Conservation (phyloP, 345 rosid species). For the Turritis glabra region DNA sequence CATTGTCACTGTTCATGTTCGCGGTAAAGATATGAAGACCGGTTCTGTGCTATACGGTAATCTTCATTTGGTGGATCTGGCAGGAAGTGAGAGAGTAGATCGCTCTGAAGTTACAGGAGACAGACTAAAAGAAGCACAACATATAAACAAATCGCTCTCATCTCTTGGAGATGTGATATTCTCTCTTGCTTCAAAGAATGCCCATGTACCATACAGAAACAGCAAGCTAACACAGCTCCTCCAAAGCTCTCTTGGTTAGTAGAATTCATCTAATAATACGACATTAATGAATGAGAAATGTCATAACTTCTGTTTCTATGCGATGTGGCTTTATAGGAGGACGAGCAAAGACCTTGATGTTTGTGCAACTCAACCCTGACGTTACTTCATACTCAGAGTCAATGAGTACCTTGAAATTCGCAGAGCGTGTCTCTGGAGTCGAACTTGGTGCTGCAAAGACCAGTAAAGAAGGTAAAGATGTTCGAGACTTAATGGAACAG, state of each 20-base stretch:
- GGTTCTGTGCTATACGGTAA: slow-evolving; percentile 60
- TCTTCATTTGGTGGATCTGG: slow-evolving; percentile 94
- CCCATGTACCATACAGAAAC: slow-evolving; percentile 92
- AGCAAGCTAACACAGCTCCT: slow-evolving; percentile 99
- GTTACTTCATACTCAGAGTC: slow-evolving; percentile 69
- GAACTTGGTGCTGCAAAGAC: slow-evolving; percentile 94
- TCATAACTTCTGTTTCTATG: background rate
- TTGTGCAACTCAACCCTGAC: slow-evolving; percentile 97
- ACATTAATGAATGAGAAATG: background rate
- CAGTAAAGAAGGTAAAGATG: slow-evolving; percentile 84
- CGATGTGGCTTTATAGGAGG: slow-evolving; percentile 58
- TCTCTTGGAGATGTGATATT: slow-evolving; percentile 96
- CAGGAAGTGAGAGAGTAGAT: slow-evolving; percentile 98
- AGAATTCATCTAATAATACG: background rate
- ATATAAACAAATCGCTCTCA: slow-evolving; percentile 91
- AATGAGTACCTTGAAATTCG: slow-evolving; percentile 88
- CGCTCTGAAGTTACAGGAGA: slow-evolving; percentile 91
- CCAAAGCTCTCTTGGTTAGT: slow-evolving; percentile 73
- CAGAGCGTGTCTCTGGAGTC: slow-evolving; percentile 93
- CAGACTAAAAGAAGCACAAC: slow-evolving; percentile 90
- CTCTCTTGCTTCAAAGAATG: slow-evolving; percentile 78
- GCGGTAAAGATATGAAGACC: slow-evolving; percentile 68
- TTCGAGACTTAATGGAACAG: slow-evolving; percentile 86
- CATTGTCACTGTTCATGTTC: slow-evolving; percentile 81
- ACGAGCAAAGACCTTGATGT: slow-evolving; percentile 94